These are phyloP conservation scores for Citrus reticulata DNA, from an alignment of 345 rosid species.

Conservation along the genomic window DNA sequence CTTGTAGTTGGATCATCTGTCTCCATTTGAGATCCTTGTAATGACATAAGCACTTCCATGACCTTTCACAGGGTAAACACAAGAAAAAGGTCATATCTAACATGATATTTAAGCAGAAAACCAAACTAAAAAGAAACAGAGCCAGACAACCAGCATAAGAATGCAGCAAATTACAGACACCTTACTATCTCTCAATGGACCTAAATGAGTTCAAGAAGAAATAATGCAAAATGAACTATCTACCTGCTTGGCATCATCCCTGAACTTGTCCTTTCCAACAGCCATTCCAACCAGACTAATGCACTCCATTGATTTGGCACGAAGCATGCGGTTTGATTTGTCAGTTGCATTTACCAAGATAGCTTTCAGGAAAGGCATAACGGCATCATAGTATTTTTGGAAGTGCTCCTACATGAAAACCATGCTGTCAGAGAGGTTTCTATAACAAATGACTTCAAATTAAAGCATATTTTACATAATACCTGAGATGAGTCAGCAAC, in stretches of 20 bases:
- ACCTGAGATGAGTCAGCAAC: slow-evolving; percentile 99
- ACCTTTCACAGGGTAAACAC: slow-evolving; percentile 47
- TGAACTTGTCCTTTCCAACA: slow-evolving; percentile 97
- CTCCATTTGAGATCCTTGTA: slow-evolving; percentile 98
- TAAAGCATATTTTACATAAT: slow-evolving; percentile 6
- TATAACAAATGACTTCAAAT: not conserved
- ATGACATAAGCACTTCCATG: slow-evolving; percentile 98
- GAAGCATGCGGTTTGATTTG: slow-evolving; percentile 96
- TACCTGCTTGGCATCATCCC: slow-evolving; percentile 98
- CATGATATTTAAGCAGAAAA: not conserved
- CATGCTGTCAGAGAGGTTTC: slow-evolving; percentile 12
- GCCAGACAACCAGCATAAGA: not conserved
- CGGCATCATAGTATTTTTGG: slow-evolving; percentile 95
- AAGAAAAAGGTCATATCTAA: not conserved
- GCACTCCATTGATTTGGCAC: slow-evolving; percentile 99
- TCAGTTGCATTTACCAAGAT: slow-evolving; percentile 95
- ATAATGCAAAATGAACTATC: not conserved
- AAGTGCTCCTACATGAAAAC: slow-evolving; percentile 76
- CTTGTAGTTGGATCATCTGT: slow-evolving; percentile 98
- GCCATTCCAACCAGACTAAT: slow-evolving; percentile 99
- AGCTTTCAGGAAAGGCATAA: slow-evolving; percentile 94
- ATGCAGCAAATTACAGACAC: not conserved
- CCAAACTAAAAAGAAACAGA: not conserved
- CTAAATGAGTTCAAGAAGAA: not conserved
- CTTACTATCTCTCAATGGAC: not conserved